A percentile compares a stretch with the other conserved stretches of the same genome.
Conservation (phyloP, 2,329 filamentous ascomycete genomes). For the Scedosporium boydii region DNA sequence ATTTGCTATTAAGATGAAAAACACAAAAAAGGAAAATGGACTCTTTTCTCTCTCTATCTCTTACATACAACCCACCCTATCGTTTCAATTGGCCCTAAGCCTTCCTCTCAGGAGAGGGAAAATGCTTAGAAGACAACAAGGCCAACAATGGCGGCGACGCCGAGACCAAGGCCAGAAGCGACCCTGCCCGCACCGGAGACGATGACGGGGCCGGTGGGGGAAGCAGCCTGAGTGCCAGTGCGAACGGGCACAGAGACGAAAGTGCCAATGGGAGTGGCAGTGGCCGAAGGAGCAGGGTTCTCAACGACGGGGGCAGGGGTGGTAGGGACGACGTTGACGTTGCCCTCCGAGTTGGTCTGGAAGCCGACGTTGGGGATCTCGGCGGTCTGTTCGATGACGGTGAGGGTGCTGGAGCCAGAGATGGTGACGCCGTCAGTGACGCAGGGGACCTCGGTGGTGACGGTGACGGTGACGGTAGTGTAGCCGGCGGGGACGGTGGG, state of each 20-base stretch:
- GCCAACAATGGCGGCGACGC: neutral
- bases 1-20: neutral
- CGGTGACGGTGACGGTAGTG: conserved; percentile 40
- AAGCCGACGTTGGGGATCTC: conserved; percentile 45
- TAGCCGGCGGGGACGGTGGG: conserved; percentile 41
- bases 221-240: conserved; percentile 1
- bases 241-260: conserved; percentile 4
- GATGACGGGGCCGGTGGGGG: neutral
- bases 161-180: conserved; percentile 1
- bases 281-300: conserved; percentile 3
- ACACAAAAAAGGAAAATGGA: neutral
- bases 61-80: neutral
- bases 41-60: too few species aligned
- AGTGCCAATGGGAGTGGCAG: conserved; percentile 4
- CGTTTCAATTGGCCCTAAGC: too few species aligned
- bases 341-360: conserved; percentile 21
- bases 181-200: neutral
- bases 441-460: conserved; percentile 39
- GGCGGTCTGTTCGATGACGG: conserved; percentile 40
- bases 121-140: neutral
- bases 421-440: conserved; percentile 38
- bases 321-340: conserved; percentile 9
- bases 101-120: neutral
- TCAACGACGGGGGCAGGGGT: conserved; percentile 10
- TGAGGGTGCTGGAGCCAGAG: conserved; percentile 33